Base-by-base conservation (phyloP, 2,329 filamentous ascomycete species). In the Thielaviopsis musarum region DNA sequence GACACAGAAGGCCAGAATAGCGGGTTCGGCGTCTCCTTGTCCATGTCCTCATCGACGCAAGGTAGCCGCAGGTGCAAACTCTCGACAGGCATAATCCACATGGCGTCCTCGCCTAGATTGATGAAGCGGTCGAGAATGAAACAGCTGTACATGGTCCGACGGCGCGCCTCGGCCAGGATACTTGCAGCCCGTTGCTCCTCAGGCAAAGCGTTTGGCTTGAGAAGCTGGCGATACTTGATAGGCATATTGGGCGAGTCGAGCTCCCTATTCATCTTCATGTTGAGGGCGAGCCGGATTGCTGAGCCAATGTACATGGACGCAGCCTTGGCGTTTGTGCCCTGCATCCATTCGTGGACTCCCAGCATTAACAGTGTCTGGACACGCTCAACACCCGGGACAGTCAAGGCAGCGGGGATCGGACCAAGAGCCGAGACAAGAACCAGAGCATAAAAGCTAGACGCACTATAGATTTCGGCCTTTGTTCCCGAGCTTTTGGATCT, bases 121-220 rank as follows among this genome's bases (percentile, higher is more conserved):
- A 88, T 71, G 68, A 87, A 80, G 2, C 84, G 79, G 67, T 89
- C 85, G 64, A 89, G 74, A 57, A 88, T 82, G 61, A 86, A 82
- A 65, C 84, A 87, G 64, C 84, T 87, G 73, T 85, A 88, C 73
- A 88, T 85, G 0, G 85, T 87, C 6, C 86, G 78, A 26, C 85
- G 75, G 62, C 77, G 74, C 13, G 84, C 77, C 67, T 89, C 85
- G 60, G 80, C 80, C 41, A 78, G 72, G 22, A 84, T 78, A 51
- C 53, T 51, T 6, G 45, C 28, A 19, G 2, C 24, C 52, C 45
- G 45, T 30, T 54, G 52, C 17, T 67, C 70, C 17, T 70, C 68
- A 2, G 62, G 59, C 10, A 65, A 63, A 13, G 57, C 59, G 30
- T 55, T 63, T 17, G 45, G 15, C 45, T 62, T 56, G 21, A 28